phyloP scores from a whole-genome alignment of 768 basidiomycete genomes.

The Strobilomyces confusus region DNA sequence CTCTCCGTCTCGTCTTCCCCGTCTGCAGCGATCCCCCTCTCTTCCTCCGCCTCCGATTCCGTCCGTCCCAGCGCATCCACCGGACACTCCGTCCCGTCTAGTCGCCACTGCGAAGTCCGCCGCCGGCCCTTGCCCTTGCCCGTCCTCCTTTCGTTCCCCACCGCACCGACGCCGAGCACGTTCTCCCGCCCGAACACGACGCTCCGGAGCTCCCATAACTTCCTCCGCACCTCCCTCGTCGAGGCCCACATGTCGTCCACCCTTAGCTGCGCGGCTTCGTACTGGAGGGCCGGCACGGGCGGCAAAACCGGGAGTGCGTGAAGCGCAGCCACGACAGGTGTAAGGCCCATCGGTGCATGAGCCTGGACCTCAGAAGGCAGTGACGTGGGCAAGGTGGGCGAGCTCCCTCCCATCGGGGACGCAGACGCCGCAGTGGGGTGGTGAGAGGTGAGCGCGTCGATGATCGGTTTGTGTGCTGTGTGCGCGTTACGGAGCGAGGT shows the following conservation, averaged over 20 bases:
- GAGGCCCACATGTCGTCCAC: slow-evolving; percentile 65
- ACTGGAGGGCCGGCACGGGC: slow-evolving; percentile 46
- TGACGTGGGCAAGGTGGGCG: slow-evolving; percentile 1
- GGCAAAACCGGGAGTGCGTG: slow-evolving; percentile 29
- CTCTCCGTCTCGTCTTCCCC: slow-evolving; percentile 31
- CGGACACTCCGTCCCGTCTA: slow-evolving; percentile 56
- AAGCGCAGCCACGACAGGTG: slow-evolving; percentile 32
- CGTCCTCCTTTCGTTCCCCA: slow-evolving; percentile 42
- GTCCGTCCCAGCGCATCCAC: slow-evolving; percentile 70
- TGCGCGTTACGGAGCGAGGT: slow-evolving; percentile 56
- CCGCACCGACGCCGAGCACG: slow-evolving; percentile 46
- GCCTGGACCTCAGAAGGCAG: slow-evolving; percentile 1
- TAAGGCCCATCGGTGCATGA: slow-evolving; percentile 4
- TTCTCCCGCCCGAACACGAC: slow-evolving; percentile 64
- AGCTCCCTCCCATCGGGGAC: not conserved
- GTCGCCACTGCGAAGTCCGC: slow-evolving; percentile 51
- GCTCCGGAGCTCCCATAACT: slow-evolving; percentile 62
- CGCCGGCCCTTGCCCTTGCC: slow-evolving; percentile 48
- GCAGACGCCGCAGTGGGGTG: slow-evolving; percentile 1
- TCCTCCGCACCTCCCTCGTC: slow-evolving; percentile 54
- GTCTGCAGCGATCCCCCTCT: slow-evolving; percentile 35
- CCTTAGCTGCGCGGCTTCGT: slow-evolving; percentile 68
- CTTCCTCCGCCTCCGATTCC: slow-evolving; percentile 75
- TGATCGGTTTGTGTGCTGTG: slow-evolving; percentile 44
- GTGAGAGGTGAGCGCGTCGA: slow-evolving; percentile 41